Conservation (phyloP, 202 grass and related monocot genomes). For the Setaria italica region DNA sequence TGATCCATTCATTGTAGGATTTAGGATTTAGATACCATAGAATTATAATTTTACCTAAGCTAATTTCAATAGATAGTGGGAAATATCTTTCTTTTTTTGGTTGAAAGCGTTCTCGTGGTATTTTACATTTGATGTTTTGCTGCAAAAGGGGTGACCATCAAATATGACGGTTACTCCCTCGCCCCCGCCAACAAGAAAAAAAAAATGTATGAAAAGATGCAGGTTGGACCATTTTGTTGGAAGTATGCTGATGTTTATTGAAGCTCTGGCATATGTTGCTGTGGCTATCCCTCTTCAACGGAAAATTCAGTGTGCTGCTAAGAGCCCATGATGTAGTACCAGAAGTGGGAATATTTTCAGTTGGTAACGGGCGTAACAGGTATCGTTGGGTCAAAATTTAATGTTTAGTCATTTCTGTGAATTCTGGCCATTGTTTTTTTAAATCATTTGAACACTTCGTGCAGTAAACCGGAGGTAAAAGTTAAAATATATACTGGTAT, state of each 20-base stretch:
- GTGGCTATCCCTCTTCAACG: not conserved
- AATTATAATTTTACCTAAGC: slow-evolving; percentile 43
- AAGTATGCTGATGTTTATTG: not conserved
- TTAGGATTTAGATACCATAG: slow-evolving; percentile 42
- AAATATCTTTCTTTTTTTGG: slow-evolving; percentile 15
- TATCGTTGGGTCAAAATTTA: not conserved
- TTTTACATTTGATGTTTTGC: slow-evolving; percentile 20
- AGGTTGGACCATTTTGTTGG: no score
- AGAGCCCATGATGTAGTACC: not conserved
- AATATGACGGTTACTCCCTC: not conserved
- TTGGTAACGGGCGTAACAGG: no score
- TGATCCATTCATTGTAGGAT: slow-evolving; percentile 64
- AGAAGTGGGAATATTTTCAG: not conserved
- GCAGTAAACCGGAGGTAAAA: not conserved
- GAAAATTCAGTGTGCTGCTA: not conserved
- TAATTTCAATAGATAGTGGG: slow-evolving; percentile 40
- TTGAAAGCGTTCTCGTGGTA: not conserved
- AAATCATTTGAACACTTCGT: not conserved
- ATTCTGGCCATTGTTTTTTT: not conserved
- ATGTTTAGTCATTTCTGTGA: not conserved
- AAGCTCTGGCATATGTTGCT: not conserved
- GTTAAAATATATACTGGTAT: not conserved
- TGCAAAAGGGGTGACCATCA: slow-evolving; percentile 14
- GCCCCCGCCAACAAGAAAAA: no score
- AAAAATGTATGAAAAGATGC: no score